Percentiles rank a stretch among this genome's conserved stretches.
phyloP scores from a whole-genome alignment of 495 filamentous ascomycete genomes.

The Neurospora hispaniola region DNA sequence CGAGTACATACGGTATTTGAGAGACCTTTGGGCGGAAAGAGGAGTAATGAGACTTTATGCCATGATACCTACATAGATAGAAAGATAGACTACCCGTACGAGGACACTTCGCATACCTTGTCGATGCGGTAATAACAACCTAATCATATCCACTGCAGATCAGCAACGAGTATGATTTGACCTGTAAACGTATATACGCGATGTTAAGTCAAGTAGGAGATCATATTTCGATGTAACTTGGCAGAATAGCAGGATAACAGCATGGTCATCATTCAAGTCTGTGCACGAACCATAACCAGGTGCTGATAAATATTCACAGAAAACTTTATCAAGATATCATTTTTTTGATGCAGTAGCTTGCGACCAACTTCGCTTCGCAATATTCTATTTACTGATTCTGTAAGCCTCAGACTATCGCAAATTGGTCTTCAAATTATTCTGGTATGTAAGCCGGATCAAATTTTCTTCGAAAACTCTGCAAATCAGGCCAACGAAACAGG shows the following conservation, averaged over 20 bases:
- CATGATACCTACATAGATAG: background rate
- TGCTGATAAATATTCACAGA: background rate
- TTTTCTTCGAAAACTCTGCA: background rate
- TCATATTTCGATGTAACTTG: background rate
- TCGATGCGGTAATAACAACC: background rate
- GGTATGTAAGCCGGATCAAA: background rate
- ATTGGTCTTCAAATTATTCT: background rate
- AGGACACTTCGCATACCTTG: background rate
- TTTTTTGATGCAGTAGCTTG: background rate
- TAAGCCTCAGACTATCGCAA: background rate
- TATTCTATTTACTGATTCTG: background rate
- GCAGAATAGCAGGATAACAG: background rate
- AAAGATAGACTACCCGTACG: background rate
- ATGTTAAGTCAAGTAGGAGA: background rate
- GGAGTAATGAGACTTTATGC: background rate
- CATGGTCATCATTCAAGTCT: background rate
- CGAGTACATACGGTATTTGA: background rate
- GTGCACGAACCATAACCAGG: background rate
- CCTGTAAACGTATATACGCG: background rate
- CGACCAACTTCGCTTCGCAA: background rate
- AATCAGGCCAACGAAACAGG: background rate
- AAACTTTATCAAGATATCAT: background rate
- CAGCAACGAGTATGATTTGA: background rate
- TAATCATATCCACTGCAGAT: background rate
- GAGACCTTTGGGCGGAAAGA: background rate